Percentiles rank a stretch among this genome's conserved stretches.
These are phyloP conservation scores for Endotrypanum monterogeii DNA, from an alignment of 208 protist genomes.

Conservation along the genomic window DNA sequence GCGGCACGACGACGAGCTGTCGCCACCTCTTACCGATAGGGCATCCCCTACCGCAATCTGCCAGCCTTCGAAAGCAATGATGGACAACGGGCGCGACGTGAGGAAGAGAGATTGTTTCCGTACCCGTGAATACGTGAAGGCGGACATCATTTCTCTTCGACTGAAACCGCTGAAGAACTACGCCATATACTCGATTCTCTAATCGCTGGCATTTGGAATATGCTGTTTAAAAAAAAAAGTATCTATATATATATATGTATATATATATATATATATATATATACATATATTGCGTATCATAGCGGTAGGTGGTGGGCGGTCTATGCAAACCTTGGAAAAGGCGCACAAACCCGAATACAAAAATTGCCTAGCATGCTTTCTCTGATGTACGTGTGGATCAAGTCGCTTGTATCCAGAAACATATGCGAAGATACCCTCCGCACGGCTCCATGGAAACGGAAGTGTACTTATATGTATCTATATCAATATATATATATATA, in stretches of 20 bases:
- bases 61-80: neutral
- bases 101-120: neutral
- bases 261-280: no score
- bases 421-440: neutral
- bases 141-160: slow-evolving; percentile 2
- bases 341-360: neutral
- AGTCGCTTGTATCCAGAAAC: no score
- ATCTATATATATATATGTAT: no score
- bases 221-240: neutral
- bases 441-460: neutral
- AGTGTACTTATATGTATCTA: neutral
- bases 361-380: neutral
- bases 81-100: neutral
- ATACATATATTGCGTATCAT: no score
- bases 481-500: neutral
- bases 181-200: neutral
- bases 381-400: neutral
- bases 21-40: neutral
- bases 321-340: neutral
- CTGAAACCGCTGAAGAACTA: slow-evolving; percentile 1
- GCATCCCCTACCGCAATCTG: neutral
- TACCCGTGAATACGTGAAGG: neutral
- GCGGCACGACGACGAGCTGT: neutral
- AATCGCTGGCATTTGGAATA: neutral
- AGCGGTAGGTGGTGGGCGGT: neutral